These are phyloP conservation scores for Xylariaceae sp. DNA, from an alignment of 2,329 filamentous ascomycete genomes.

Conservation along the genomic window DNA sequence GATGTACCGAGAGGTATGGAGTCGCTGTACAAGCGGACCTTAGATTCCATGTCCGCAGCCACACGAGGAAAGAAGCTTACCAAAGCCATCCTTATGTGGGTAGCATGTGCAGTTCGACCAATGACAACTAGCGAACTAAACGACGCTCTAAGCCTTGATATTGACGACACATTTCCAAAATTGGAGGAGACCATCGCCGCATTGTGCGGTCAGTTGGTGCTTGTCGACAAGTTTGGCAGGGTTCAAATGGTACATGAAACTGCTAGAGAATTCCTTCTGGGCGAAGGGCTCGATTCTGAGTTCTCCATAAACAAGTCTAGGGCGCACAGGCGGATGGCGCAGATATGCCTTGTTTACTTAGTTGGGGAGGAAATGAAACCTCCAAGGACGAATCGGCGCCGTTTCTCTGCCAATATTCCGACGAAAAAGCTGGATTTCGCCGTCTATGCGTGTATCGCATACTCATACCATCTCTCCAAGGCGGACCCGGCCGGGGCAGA, in stretches of 20 bases:
- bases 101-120: background rate
- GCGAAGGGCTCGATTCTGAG: background rate
- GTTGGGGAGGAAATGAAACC: conserved; percentile 5
- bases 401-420: too few species aligned
- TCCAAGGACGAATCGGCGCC: background rate
- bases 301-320: background rate
- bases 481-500: background rate
- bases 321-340: background rate
- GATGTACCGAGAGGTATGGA: conserved; percentile 12
- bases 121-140: background rate
- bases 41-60: background rate
- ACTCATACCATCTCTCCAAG: conserved; percentile 5
- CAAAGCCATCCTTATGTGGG: background rate
- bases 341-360: conserved; percentile 2
- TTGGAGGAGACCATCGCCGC: conserved; percentile 3
- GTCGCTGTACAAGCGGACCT: background rate
- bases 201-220: conserved; percentile 6
- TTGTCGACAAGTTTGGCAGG: conserved; percentile 3
- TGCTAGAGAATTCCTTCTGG: conserved; percentile 6
- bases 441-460: too few species aligned
- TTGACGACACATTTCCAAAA: background rate
- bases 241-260: conserved; percentile 12
- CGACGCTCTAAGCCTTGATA: too few species aligned
- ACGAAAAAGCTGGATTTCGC: too few species aligned
- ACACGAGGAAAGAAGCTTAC: background rate